A percentile compares a stretch with the other conserved stretches of the same genome.
Conservation (phyloP, 306 rosid species). For the Gastrolobium bilobum region DNA sequence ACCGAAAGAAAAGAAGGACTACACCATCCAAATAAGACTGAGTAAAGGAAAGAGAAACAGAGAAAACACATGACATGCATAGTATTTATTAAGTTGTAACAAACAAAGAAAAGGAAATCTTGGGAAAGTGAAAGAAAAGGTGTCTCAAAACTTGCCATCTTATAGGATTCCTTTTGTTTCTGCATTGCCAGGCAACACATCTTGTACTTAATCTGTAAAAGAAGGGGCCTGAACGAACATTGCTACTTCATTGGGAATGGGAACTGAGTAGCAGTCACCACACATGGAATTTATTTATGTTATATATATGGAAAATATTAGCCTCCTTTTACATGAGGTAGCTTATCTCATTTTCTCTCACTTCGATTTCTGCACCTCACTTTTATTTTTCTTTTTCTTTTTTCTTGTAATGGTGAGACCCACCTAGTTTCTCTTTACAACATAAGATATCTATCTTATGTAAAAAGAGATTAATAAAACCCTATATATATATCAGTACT, state of each 20-base stretch:
- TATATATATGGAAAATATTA: too few relatives aligned
- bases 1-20: conserved; percentile 33
- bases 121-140: conserved; percentile 58
- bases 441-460: too few relatives aligned
- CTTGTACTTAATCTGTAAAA: conserved; percentile 8
- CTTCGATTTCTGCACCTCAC: too few relatives aligned
- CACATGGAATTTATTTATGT: not conserved
- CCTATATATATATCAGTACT: not conserved
- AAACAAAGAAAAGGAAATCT: conserved; percentile 30
- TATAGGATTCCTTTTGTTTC: conserved; percentile 50
- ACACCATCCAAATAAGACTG: conserved; percentile 20
- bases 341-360: too few relatives aligned
- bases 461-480: too few relatives aligned
- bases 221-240: too few relatives aligned
- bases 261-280: not conserved
- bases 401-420: too few relatives aligned
- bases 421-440: too few relatives aligned
- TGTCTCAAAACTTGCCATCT: conserved; percentile 43
- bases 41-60: not conserved
- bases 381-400: too few relatives aligned
- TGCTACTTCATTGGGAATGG: not conserved
- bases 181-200: conserved; percentile 15
- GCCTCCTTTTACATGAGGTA: too few relatives aligned
- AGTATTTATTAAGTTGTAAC: not conserved
- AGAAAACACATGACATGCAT: conserved; percentile 31